Percentiles rank a stretch among this genome's conserved stretches.
phyloP scores from a whole-genome alignment of 140 eudicot genomes.

The Stevia rebaudiana region DNA sequence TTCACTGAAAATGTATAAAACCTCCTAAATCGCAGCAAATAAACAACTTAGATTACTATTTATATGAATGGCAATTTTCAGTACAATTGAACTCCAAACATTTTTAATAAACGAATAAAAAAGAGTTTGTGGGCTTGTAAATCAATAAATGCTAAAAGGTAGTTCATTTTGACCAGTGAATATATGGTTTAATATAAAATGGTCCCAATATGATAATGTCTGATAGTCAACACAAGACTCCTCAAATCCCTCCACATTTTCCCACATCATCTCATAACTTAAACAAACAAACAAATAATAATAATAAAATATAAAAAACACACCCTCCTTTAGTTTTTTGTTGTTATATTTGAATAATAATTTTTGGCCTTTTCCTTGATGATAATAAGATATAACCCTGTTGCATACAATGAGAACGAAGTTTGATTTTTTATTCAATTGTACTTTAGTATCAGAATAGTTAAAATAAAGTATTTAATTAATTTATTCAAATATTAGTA shows the following conservation, averaged over 20 bases:
- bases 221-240: neutral
- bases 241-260: neutral
- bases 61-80: neutral
- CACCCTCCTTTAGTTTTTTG: slow-evolving; percentile 1
- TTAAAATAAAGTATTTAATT: neutral
- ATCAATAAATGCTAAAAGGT: neutral
- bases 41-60: neutral
- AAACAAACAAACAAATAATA: no score
- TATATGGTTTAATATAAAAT: neutral
- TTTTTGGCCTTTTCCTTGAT: neutral
- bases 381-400: neutral
- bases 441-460: neutral
- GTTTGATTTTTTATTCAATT: neutral
- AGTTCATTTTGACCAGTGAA: neutral
- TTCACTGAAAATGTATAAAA: neutral
- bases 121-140: no score
- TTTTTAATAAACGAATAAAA: neutral
- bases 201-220: neutral
- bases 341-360: neutral
- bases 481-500: neutral
- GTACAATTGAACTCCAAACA: neutral
- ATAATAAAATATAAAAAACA: neutral
- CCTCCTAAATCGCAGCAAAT: neutral
- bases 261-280: neutral
- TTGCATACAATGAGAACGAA: neutral